Evolutionary conservation across 805 yeast species (phyloP).

Genomic region (Wickerhamiella musiphila): DNA sequence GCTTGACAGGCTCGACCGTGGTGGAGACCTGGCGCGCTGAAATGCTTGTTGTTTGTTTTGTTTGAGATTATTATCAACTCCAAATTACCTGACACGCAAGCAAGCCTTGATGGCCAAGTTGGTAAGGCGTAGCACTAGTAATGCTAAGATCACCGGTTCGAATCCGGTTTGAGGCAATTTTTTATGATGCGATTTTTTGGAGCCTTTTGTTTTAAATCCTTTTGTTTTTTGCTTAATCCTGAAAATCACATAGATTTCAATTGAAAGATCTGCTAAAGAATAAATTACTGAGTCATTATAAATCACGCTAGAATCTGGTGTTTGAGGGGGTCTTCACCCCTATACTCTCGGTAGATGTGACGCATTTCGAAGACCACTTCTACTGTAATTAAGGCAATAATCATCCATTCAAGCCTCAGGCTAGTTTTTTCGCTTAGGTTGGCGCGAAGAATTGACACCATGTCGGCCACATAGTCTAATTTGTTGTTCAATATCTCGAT

Average conservation of each 20-base stretch:
- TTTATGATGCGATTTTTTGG: constrained; percentile 1
- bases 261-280: too few relatives aligned
- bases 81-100: too few relatives aligned
- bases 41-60: too few relatives aligned
- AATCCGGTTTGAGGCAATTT: constrained; percentile 4
- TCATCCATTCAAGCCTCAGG: constrained; percentile 72
- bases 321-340: not conserved
- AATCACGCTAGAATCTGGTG: too few relatives aligned
- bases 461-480: constrained; percentile 81
- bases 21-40: too few relatives aligned
- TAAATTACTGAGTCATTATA: too few relatives aligned
- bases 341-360: constrained; percentile 35
- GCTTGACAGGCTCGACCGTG: too few relatives aligned
- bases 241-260: constrained; percentile 70
- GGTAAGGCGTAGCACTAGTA: constrained; percentile 4
- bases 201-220: not conserved
- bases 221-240: constrained; percentile 40
- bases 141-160: constrained; percentile 4
- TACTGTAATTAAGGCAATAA: constrained; percentile 62
- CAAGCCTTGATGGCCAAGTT: constrained; percentile 5
- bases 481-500: constrained; percentile 68
- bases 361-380: constrained; percentile 71
- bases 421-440: constrained; percentile 63
- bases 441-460: constrained; percentile 57
- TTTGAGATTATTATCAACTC: too few relatives aligned